Conservation (phyloP, 1,284 basidiomycete genomes). For the Melanopsichium pennsylvanicum region DNA sequence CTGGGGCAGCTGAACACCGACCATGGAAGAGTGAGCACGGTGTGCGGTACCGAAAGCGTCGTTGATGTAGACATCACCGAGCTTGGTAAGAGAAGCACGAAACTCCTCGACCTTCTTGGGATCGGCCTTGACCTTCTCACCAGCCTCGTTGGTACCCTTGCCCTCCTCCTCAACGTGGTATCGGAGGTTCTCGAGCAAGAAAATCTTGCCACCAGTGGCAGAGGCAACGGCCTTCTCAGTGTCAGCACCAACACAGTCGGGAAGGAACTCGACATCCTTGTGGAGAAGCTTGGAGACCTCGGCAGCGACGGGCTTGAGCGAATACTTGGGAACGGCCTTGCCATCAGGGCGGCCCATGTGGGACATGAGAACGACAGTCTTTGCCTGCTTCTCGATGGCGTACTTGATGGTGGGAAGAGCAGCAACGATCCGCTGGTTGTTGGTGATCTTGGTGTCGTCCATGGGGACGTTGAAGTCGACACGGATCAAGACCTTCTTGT, state of each 20-base stretch:
- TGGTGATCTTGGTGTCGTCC: slow-evolving; percentile 84
- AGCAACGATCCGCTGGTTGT: slow-evolving; percentile 92
- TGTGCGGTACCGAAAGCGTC: slow-evolving; percentile 99
- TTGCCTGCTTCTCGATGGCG: slow-evolving; percentile 86
- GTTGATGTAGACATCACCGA: slow-evolving; percentile 97
- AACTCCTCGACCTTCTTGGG: slow-evolving; percentile 82
- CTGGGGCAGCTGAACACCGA: slow-evolving; percentile 91
- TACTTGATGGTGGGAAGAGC: slow-evolving; percentile 96
- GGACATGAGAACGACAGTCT: slow-evolving; percentile 91
- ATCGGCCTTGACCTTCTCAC: slow-evolving; percentile 91
- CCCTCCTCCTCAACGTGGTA: slow-evolving; percentile 99
- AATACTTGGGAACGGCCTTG: slow-evolving; percentile 86
- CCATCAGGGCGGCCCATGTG: slow-evolving; percentile 98
- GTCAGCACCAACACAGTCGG: slow-evolving; percentile 85
- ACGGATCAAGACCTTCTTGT: slow-evolving; percentile 76
- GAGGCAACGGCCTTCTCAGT: slow-evolving; percentile 78
- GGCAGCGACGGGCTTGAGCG: slow-evolving; percentile 80
- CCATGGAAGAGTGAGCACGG: slow-evolving; percentile 98
- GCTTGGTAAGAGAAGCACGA: slow-evolving; percentile 83
- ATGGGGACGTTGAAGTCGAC: slow-evolving; percentile 98
- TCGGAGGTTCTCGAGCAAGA: slow-evolving; percentile 95
- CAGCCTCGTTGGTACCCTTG: slow-evolving; percentile 88
- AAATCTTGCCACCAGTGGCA: slow-evolving; percentile 79
- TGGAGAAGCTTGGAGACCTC: slow-evolving; percentile 67
- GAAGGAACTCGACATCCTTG: slow-evolving; percentile 76